Evolutionary conservation across 805 yeast species (phyloP), one percentile per base, ranked within the genome.

Genomic region (Wickerhamiella occidentalis): DNA sequence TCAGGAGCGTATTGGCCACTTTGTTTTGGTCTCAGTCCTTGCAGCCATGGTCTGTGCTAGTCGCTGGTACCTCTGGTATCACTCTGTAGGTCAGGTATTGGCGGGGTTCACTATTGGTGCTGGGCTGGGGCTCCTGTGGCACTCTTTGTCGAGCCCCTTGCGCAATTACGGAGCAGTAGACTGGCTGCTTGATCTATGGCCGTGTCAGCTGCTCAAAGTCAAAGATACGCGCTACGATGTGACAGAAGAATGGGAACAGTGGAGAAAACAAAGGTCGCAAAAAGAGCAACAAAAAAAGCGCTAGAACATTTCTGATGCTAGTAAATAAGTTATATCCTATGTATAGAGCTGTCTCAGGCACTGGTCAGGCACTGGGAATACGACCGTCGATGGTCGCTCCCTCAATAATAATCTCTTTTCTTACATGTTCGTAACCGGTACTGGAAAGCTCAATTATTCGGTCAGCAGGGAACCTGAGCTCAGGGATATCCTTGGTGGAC

Each of bases 401-500:
- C n/a, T 30, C 36, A 23, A 49, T 17, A n/a, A 58, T 56, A 29
- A 58, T 55, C 29, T 54, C 56, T 17, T 52, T 52, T 3, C 53
- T 57, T n/a, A 46, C 19, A 44, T 58, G 54, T 17, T 54, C 50
- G 52, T 57, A 56, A 19, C 62, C 62, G 15, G 51, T 49, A 8
- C 58, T 55, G 25, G 55, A 56, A n/a, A 92, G 80, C 66, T 90
- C 95, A 53, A 88, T 84, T 47, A 92, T 74, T 59, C 86, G 92
- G 61, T 84, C 77, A 51, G 85, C 77, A 35, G 90, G 80, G 66
- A 92, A 88, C 53, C 76, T 70, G 47, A 90, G 69, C 36, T 70
- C 68, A 5, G 98, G 96, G 51, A 92, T 86, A 57, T 88, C 96
- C 53, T 73, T 73, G 57, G 92, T 84, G 2, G 90, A 77, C 56